phyloP scores from a whole-genome alignment of 1,284 basidiomycete species.

The Ceratobasidium sp. region DNA sequence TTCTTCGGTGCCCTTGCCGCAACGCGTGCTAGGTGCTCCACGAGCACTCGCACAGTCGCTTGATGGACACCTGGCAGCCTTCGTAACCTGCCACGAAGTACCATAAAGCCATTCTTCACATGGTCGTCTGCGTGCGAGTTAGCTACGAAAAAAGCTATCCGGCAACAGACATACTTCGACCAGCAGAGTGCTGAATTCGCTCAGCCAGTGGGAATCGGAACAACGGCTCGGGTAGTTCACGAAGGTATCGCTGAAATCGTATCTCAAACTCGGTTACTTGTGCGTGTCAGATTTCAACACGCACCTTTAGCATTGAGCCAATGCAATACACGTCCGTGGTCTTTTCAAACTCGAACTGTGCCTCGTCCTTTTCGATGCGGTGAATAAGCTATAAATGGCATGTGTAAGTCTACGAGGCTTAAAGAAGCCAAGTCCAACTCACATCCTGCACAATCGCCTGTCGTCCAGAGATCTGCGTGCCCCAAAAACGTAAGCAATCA shows the following conservation, averaged over 20 bases:
- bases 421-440: conserved; percentile 44
- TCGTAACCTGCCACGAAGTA: conserved; percentile 81
- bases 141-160: conserved; percentile 24
- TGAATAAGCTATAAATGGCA: conserved; percentile 70
- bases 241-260: conserved; percentile 73
- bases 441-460: conserved; percentile 86
- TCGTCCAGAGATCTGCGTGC: conserved; percentile 74
- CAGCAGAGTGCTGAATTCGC: conserved; percentile 64
- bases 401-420: conserved; percentile 27
- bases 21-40: conserved; percentile 87
- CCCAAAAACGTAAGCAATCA: conserved; percentile 29
- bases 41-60: conserved; percentile 83
- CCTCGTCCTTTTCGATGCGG: conserved; percentile 89
- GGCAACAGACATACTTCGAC: conserved; percentile 60
- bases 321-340: conserved; percentile 84
- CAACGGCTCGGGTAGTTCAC: conserved; percentile 64
- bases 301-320: conserved; percentile 89
- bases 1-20: conserved; percentile 74
- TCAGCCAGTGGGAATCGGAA: conserved; percentile 42
- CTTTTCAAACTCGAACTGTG: conserved; percentile 78
- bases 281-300: conserved; percentile 41
- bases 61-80: conserved; percentile 88
- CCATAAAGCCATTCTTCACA: conserved; percentile 70
- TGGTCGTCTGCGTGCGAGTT: conserved; percentile 64
- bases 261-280: neutral